A percentile compares a stretch with the other conserved stretches of the same genome.
phyloP scores from a whole-genome alignment of 1,284 basidiomycete genomes.

The Rhodotorula sp. region DNA sequence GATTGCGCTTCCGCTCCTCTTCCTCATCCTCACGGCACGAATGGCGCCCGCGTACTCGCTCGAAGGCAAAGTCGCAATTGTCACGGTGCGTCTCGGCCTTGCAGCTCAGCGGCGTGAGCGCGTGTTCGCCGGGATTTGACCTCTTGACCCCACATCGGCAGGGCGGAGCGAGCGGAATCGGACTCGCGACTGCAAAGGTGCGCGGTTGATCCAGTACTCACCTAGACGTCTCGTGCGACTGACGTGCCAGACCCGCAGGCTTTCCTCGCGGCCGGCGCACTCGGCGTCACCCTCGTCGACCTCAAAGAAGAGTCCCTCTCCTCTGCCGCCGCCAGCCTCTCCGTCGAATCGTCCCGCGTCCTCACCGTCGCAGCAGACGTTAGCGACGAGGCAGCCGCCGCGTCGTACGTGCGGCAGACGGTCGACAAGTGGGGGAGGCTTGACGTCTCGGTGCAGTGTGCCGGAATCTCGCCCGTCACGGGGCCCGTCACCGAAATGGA shows the following conservation, averaged over 20 bases:
- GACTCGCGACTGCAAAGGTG: constrained; percentile 16
- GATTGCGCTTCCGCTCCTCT: background rate
- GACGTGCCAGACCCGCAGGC: background rate
- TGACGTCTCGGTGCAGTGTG: constrained; percentile 25
- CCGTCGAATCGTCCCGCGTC: background rate
- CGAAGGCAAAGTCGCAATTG: constrained; percentile 11
- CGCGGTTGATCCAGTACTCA: background rate
- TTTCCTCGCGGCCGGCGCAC: constrained; percentile 7
- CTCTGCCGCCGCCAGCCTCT: background rate
- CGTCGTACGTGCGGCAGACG: constrained; percentile 2
- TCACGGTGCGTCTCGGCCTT: constrained; percentile 2
- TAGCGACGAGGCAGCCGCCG: background rate
- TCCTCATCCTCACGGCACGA: background rate
- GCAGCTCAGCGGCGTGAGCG: background rate
- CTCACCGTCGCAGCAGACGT: constrained; percentile 8
- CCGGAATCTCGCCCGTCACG: background rate
- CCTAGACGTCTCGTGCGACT: rapidly evolving
- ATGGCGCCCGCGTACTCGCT: background rate
- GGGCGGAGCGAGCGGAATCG: constrained; percentile 16
- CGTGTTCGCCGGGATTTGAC: background rate
- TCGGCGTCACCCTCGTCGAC: constrained; percentile 22
- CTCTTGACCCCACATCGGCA: background rate
- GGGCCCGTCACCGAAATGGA: constrained; percentile 2
- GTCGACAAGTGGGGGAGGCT: background rate
- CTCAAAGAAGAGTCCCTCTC: background rate